Base-by-base conservation (phyloP, 164 flowering plant species). In the Chimonanthus praecox region DNA sequence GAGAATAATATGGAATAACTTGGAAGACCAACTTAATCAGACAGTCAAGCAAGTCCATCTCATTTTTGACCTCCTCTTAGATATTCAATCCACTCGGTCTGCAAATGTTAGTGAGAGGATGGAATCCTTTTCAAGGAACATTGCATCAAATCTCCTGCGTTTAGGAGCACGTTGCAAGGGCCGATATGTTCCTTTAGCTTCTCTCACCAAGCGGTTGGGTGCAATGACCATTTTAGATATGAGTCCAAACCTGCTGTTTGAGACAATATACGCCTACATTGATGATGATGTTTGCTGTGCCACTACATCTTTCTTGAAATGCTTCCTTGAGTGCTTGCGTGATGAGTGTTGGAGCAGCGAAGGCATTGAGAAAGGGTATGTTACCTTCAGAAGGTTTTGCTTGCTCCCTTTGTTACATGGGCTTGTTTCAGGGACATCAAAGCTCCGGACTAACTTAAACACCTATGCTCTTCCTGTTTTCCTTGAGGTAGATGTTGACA, bases 251-350 rank as follows among this genome's bases (percentile, higher is more conserved):
- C 74, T 96, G 67, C 72, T 94, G 51, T 85, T 76, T 79, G 91
- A 94, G 74, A 89, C 90, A 1, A 72, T 80, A 16, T 77, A 88
- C 49, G 97, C 94, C 1, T 96, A 92, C 72, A 75, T 82, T 69
- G 98, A 96, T 81, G 99, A 96, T 78, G 99, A 94, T 81, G 94
- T 94, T 16, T 96, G 98, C 78, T 88, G 92, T 84, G 95, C 98
- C 76, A 88, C 84, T 64, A 96, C 99, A 18, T 81, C 94, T 11
- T 96, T 96, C 75, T 78, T 94, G 79, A 96, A 91, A 84, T 94
- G 98, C 81, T 88, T 94, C 64, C 89, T 96, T 71, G 95, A 90
- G 85, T 77, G 79, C 77, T 81, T 96, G 78, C 93, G 97, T 70
- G 94, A 96, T 84, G 99, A 92, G 74, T 92, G 85, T 79, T 96